phyloP scores from a whole-genome alignment of 495 filamentous ascomycete genomes.

The Chaetomium fimeti region DNA sequence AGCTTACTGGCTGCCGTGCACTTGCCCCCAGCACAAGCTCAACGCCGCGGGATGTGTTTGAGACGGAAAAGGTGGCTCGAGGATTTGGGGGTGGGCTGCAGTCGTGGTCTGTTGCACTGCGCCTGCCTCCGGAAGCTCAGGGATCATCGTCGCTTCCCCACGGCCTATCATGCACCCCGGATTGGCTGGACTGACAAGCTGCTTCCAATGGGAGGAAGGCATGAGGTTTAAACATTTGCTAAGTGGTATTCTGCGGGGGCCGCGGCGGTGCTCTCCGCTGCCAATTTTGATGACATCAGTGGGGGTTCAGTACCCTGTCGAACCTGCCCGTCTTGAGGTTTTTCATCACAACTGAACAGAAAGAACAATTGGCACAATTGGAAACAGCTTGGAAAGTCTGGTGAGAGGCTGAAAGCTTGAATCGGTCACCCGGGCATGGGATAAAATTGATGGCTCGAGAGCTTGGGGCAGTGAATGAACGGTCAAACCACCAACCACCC shows the following conservation, averaged over 20 bases:
- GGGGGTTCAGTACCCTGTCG: conserved; percentile 11
- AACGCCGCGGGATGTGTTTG: conserved; percentile 2
- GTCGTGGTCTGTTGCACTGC: conserved; percentile 20
- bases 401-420: too few species aligned
- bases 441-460: too few species aligned
- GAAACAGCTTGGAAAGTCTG: too few species aligned
- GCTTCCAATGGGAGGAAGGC: conserved; percentile 28
- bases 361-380: too few species aligned
- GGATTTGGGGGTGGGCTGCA: background rate
- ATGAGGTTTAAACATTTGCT: conserved; percentile 38
- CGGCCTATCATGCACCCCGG: conserved; percentile 21
- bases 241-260: conserved; percentile 29
- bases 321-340: too few species aligned
- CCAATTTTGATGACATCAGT: conserved; percentile 4
- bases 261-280: background rate
- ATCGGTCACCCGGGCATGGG: too few species aligned
- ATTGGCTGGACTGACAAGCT: conserved; percentile 14
- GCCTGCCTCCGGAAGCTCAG: conserved; percentile 29
- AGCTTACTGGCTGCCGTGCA: background rate
- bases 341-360: too few species aligned
- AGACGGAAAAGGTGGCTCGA: background rate
- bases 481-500: too few species aligned
- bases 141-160: conserved; percentile 25
- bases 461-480: too few species aligned
- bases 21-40: background rate